phyloP scores from a whole-genome alignment of 192 early-diverging fungal genomes.

The Phlyctochytrium arcticum region DNA sequence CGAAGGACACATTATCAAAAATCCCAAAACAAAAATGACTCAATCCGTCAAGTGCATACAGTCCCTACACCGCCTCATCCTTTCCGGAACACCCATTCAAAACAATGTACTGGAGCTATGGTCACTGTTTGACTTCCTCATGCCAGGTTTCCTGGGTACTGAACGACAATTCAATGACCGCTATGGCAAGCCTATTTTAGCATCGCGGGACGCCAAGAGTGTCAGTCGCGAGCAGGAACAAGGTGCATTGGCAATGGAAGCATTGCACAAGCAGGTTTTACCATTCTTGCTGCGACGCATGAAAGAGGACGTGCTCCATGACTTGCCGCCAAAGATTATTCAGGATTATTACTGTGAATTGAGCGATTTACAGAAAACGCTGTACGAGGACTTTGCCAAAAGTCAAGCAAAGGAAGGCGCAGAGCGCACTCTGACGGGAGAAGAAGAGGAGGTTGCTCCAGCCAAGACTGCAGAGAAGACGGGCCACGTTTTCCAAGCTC shows the following conservation, averaged over 20 bases:
- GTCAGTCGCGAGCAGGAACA: constrained; percentile 51
- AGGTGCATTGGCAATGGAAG: constrained; percentile 85
- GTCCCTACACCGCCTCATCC: constrained; percentile 84
- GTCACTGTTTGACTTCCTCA: constrained; percentile 97
- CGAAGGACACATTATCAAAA: constrained; percentile 98
- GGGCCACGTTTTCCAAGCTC: constrained; percentile 92
- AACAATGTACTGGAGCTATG: constrained; percentile 97
- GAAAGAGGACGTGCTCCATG: constrained; percentile 96
- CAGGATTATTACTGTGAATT: constrained; percentile 99
- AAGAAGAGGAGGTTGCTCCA: constrained; percentile 29
- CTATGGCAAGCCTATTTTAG: constrained; percentile 88
- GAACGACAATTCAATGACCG: constrained; percentile 93
- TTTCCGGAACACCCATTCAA: constrained; percentile 97
- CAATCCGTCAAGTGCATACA: constrained; percentile 82
- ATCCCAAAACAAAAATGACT: constrained; percentile 90
- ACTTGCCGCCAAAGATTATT: constrained; percentile 98
- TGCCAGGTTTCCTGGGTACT: constrained; percentile 97
- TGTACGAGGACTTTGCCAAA: constrained; percentile 93
- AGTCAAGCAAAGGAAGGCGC: constrained; percentile 45
- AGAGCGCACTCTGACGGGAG: constrained; percentile 9
- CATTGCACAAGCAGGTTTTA: constrained; percentile 91
- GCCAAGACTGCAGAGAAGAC: constrained; percentile 34
- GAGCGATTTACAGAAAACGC: constrained; percentile 77
- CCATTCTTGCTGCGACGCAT: constrained; percentile 93
- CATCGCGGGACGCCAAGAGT: constrained; percentile 83